Percentiles rank a stretch among this genome's conserved stretches.
These are phyloP conservation scores for Zymoseptoria pseudotritici DNA, from an alignment of 2,329 filamentous ascomycete genomes.

Conservation along the genomic window DNA sequence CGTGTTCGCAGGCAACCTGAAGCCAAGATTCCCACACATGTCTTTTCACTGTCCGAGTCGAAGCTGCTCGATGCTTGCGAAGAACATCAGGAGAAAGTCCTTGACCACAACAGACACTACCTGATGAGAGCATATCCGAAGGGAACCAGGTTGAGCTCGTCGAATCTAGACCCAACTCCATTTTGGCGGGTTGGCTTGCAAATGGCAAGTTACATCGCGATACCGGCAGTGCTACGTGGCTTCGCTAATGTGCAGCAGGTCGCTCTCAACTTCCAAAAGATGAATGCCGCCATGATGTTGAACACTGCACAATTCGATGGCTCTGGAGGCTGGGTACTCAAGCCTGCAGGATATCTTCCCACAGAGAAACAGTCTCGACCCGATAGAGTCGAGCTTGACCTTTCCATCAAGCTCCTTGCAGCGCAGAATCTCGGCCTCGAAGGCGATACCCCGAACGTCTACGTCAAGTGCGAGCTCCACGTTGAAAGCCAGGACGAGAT, in stretches of 20 bases:
- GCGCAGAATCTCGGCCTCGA: slow-evolving; percentile 62
- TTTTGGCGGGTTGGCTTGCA: slow-evolving; percentile 89
- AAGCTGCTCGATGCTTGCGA: slow-evolving; percentile 60
- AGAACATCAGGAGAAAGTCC: slow-evolving; percentile 51
- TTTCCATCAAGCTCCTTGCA: slow-evolving; percentile 66
- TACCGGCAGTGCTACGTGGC: not conserved
- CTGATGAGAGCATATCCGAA: slow-evolving; percentile 87
- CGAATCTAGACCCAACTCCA: slow-evolving; percentile 74
- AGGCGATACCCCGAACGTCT: slow-evolving; percentile 54
- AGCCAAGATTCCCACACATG: slow-evolving; percentile 50
- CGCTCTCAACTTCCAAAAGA: slow-evolving; percentile 87
- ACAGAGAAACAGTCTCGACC: slow-evolving; percentile 13
- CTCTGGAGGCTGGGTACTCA: slow-evolving; percentile 75
- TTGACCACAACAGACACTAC: slow-evolving; percentile 72
- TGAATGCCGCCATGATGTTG: slow-evolving; percentile 91
- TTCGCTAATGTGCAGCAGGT: slow-evolving; percentile 39
- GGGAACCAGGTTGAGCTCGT: slow-evolving; percentile 71
- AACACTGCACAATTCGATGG: slow-evolving; percentile 87
- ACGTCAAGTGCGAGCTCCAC: slow-evolving; percentile 74
- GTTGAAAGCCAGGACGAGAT: slow-evolving; percentile 58
- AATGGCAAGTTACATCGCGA: slow-evolving; percentile 39
- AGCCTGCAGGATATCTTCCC: slow-evolving; percentile 65
- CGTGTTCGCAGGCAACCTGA: slow-evolving; percentile 43
- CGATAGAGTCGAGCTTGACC: slow-evolving; percentile 43
- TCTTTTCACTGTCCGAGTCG: slow-evolving; percentile 58